A percentile compares a stretch with the other conserved stretches of the same genome.
Conservation (phyloP, 1,284 basidiomycete genomes). For the Trichosporon coremiiforme region DNA sequence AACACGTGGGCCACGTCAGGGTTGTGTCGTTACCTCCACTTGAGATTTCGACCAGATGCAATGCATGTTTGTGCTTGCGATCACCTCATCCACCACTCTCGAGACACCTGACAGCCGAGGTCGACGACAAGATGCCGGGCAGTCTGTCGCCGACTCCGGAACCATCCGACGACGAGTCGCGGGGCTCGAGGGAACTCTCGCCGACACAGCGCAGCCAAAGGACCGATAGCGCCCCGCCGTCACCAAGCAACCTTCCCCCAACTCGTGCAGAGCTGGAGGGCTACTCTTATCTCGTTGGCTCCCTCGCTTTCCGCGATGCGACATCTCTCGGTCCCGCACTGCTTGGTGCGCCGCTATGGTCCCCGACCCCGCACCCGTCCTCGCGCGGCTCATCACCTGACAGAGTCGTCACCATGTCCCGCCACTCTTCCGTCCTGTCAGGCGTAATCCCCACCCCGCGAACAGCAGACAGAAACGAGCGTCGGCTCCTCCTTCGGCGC, state of each 20-base stretch:
- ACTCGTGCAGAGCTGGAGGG: constrained; percentile 8
- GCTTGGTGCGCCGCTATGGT: neutral
- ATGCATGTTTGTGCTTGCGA: neutral
- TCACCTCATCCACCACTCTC: neutral
- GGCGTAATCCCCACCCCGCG: neutral
- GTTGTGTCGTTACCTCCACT: neutral
- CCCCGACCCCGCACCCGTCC: neutral
- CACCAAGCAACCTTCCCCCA: neutral
- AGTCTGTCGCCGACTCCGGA: constrained; percentile 11
- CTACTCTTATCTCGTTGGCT: neutral
- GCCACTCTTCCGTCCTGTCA: neutral
- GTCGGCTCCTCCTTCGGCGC: neutral
- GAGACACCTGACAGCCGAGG: neutral
- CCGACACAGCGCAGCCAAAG: neutral
- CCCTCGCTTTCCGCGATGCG: neutral
- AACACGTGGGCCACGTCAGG: constrained; percentile 5
- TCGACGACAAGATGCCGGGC: neutral
- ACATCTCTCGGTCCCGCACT: neutral
- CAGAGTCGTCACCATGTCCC: neutral
- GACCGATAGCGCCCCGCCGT: neutral
- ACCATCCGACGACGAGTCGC: neutral
- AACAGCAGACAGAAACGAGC: neutral
- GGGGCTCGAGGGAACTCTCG: constrained; percentile 1
- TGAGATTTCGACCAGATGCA: constrained; percentile 10
- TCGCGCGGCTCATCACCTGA: neutral